A percentile compares a stretch with the other conserved stretches of the same genome.
phyloP scores from a whole-genome alignment of 192 early-diverging fungal genomes.

The Lobosporangium transversale region DNA sequence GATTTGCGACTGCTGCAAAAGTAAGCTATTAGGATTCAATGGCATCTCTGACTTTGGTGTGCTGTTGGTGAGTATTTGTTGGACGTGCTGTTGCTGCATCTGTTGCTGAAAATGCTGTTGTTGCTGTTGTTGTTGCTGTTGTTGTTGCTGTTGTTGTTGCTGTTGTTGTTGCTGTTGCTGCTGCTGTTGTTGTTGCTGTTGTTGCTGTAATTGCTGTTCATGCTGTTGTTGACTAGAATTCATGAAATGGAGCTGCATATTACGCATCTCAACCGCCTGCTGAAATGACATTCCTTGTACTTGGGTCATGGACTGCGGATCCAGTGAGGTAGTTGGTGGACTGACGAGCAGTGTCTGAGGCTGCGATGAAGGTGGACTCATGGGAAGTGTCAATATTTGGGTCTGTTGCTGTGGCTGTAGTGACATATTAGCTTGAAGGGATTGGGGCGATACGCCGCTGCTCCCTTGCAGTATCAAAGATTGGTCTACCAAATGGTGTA shows the following conservation, averaged over 20 bases:
- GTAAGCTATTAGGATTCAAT: background rate
- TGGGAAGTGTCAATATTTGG: conserved; percentile 10
- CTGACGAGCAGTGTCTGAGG: conserved; percentile 19
- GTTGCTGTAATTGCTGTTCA: conserved; percentile 17
- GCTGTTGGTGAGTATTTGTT: background rate
- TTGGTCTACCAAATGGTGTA: conserved; percentile 20
- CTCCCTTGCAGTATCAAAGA: conserved; percentile 19
- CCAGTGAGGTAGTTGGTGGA: conserved; percentile 7
- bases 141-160: conserved; percentile 15
- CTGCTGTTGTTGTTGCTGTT: conserved; percentile 15
- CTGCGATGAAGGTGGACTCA: conserved; percentile 6
- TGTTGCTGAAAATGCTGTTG: conserved; percentile 28
- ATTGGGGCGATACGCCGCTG: conserved; percentile 25
- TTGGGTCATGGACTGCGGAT: conserved; percentile 15
- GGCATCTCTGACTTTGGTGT: conserved; percentile 4
- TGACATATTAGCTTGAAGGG: conserved; percentile 7
- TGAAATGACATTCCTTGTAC: conserved; percentile 21
- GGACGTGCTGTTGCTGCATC: conserved; percentile 1
- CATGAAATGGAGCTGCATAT: conserved; percentile 16
- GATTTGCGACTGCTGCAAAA: conserved; percentile 16
- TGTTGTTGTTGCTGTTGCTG: conserved; percentile 16
- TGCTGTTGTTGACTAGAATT: conserved; percentile 16
- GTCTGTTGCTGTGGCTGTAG: conserved; percentile 17
- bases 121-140: conserved; percentile 26
- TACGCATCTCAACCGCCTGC: conserved; percentile 15